Evolutionary conservation across 140 eudicot genomes (phyloP).

Genomic region (Ambrosia hybrid): DNA sequence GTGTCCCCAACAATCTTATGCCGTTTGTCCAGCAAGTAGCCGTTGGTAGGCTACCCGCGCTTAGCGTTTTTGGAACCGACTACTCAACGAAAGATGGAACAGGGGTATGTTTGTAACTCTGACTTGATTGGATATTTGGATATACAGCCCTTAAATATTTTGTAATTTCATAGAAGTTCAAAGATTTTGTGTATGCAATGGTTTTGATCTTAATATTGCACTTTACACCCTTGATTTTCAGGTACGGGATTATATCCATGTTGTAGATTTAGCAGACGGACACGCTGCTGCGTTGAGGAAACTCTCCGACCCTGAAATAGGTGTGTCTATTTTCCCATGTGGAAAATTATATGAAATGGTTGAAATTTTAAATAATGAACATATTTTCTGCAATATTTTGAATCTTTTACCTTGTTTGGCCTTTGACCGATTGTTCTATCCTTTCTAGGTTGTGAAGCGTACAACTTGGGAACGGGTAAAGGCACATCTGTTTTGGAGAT

Average conservation of each 20-base stretch:
- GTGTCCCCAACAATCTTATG: conserved; percentile 95
- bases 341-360: neutral
- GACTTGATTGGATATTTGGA: neutral
- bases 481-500: conserved; percentile 95
- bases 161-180: neutral
- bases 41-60: conserved; percentile 79
- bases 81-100: conserved; percentile 90
- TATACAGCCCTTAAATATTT: neutral
- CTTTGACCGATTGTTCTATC: neutral
- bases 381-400: neutral
- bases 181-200: neutral
- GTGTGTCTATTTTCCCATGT: conserved; percentile 28
- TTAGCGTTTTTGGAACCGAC: conserved; percentile 81
- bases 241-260: conserved; percentile 73
- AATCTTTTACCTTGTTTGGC: neutral
- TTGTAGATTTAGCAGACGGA: conserved; percentile 68
- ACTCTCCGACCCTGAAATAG: conserved; percentile 48
- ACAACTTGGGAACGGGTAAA: conserved; percentile 94
- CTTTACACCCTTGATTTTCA: conserved; percentile 25
- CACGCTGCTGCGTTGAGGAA: conserved; percentile 60
- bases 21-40: conserved; percentile 99
- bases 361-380: neutral
- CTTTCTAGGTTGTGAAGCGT: conserved; percentile 81
- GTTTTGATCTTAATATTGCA: neutral
- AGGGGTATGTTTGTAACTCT: conserved; percentile 61